A percentile compares a stretch with the other conserved stretches of the same genome.
These are phyloP conservation scores for Termitomyces sp. DNA, from an alignment of 768 basidiomycete genomes.

Conservation along the genomic window DNA sequence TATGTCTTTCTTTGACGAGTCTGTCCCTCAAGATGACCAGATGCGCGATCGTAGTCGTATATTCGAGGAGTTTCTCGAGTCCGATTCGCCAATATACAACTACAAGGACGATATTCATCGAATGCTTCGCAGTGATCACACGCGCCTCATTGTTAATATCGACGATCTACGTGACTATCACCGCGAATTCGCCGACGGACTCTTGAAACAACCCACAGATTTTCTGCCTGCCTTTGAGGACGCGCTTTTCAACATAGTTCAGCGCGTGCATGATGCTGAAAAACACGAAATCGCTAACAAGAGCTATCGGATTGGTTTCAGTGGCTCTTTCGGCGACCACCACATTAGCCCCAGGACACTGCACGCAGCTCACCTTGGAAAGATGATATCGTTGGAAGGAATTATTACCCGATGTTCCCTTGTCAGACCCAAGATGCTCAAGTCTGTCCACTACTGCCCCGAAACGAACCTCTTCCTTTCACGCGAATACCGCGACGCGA, in stretches of 20 bases:
- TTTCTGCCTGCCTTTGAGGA: slow-evolving; percentile 88
- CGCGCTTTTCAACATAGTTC: slow-evolving; percentile 69
- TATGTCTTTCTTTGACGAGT: slow-evolving; percentile 50
- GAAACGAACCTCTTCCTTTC: slow-evolving; percentile 78
- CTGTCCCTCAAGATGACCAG: slow-evolving; percentile 61
- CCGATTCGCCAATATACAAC: slow-evolving; percentile 62
- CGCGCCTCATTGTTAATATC: slow-evolving; percentile 90
- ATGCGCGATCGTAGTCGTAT: slow-evolving; percentile 71
- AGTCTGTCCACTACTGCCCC: slow-evolving; percentile 94
- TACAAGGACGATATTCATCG: slow-evolving; percentile 81
- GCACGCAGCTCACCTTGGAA: slow-evolving; percentile 81
- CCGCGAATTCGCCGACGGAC: slow-evolving; percentile 80
- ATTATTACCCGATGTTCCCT: slow-evolving; percentile 98
- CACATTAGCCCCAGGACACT: slow-evolving; percentile 95
- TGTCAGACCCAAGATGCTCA: slow-evolving; percentile 97
- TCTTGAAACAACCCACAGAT: slow-evolving; percentile 83
- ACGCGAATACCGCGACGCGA: slow-evolving; percentile 90
- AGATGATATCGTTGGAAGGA: slow-evolving; percentile 96
- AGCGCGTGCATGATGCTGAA: slow-evolving; percentile 66
- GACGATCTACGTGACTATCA: slow-evolving; percentile 94
- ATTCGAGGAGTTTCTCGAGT: slow-evolving; percentile 80
- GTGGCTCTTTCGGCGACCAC: slow-evolving; percentile 97
- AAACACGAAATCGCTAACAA: slow-evolving; percentile 82
- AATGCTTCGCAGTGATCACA: slow-evolving; percentile 77
- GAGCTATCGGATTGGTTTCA: slow-evolving; percentile 83